A percentile compares a stretch with the other conserved stretches of the same genome.
Evolutionary conservation across 2,329 filamentous ascomycete genomes (phyloP).

Genomic region (Xylaria sp.): DNA sequence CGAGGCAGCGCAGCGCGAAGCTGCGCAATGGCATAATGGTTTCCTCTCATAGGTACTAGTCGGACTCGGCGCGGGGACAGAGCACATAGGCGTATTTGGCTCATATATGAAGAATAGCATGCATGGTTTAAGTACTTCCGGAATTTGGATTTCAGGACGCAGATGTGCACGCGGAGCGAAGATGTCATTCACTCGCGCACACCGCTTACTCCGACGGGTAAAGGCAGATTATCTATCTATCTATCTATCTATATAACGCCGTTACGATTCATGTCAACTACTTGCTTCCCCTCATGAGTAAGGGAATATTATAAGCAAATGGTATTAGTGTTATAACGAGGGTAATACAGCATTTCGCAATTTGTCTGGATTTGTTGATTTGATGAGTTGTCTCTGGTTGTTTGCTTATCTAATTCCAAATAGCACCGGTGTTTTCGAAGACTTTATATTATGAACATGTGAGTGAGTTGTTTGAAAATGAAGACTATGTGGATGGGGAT

Average conservation of each 20-base stretch:
- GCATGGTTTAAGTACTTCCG: no score
- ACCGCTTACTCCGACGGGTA: background rate
- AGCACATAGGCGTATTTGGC: background rate
- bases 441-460: no score
- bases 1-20: background rate
- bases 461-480: no score
- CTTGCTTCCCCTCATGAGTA: background rate
- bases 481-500: no score
- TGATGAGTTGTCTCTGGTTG: no score
- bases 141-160: background rate
- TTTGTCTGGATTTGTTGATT: no score
- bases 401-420: no score
- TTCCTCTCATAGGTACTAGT: background rate
- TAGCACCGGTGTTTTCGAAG: no score
- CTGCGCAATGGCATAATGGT: background rate
- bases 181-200: background rate
- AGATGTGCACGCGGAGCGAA: background rate
- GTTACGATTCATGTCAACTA: slow-evolving; percentile 15
- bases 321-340: no score
- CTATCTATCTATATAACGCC: slow-evolving; percentile 13
- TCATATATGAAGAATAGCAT: background rate
- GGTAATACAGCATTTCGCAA: no score
- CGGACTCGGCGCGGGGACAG: background rate
- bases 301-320: background rate
- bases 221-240: no score